These are phyloP conservation scores for Simmondsia chinensis DNA, from an alignment of 148 eudicot species.

Conservation along the genomic window DNA sequence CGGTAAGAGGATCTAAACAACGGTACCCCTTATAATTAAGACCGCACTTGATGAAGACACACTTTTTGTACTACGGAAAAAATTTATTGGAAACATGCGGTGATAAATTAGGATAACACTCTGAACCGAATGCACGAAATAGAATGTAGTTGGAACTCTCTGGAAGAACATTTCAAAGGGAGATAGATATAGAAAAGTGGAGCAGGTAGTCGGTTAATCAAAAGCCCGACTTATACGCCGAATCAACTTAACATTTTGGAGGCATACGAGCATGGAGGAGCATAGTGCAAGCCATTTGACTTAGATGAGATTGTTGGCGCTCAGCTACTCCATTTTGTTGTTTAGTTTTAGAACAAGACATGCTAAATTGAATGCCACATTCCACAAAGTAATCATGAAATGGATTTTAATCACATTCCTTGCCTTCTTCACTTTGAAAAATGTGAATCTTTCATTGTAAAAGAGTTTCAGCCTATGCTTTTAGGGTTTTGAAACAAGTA, in stretches of 20 bases:
- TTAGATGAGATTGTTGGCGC: not conserved
- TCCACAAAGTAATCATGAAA: not conserved
- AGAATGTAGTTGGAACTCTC: not conserved
- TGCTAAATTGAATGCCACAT: not conserved
- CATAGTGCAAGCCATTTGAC: not conserved
- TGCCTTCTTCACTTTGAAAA: not conserved
- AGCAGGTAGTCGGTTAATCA: not conserved
- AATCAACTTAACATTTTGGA: not conserved
- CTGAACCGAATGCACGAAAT: not conserved
- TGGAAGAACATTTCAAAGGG: not conserved
- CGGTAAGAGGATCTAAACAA: not conserved
- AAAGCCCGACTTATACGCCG: not conserved
- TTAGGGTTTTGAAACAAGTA: not conserved
- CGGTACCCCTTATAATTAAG: not conserved
- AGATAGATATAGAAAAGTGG: not conserved
- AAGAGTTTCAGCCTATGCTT: too few species aligned
- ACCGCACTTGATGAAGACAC: not conserved
- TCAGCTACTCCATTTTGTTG: conserved; percentile 2
- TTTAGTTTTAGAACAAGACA: not conserved
- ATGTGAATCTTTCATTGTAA: not conserved
- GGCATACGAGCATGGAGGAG: not conserved
- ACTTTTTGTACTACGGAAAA: not conserved
- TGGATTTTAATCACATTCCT: not conserved
- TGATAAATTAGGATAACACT: not conserved
- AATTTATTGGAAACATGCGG: not conserved